These are phyloP conservation scores for Triticum timopheevii DNA, from an alignment of 176 grass and related monocot species.

Conservation along the genomic window DNA sequence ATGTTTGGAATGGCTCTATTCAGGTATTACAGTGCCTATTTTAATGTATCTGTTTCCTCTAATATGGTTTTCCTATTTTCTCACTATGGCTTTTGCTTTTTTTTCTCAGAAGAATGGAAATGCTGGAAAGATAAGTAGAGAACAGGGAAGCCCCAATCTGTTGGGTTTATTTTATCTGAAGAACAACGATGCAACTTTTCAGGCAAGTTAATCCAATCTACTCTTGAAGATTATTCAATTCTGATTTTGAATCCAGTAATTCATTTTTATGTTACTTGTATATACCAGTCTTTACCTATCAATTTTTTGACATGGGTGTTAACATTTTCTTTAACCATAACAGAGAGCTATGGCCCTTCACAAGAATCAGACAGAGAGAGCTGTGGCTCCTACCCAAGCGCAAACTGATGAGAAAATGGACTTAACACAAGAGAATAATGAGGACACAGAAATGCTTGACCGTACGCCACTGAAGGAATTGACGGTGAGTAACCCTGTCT, in stretches of 20 bases:
- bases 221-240: slow-evolving; percentile 10
- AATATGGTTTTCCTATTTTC: slow-evolving; percentile 33
- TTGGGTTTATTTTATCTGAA: slow-evolving; percentile 60
- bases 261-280: not conserved
- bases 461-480: slow-evolving; percentile 3
- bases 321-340: slow-evolving; percentile 18
- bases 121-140: slow-evolving; percentile 35
- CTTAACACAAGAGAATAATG: slow-evolving; percentile 19
- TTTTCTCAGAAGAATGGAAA: slow-evolving; percentile 38
- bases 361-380: slow-evolving; percentile 54
- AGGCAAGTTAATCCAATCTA: slow-evolving; percentile 46
- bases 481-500: slow-evolving; percentile 24
- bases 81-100: slow-evolving; percentile 17
- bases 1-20: slow-evolving; percentile 33
- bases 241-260: not conserved
- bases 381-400: slow-evolving; percentile 1
- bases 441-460: slow-evolving; percentile 26
- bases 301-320: not conserved
- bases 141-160: slow-evolving; percentile 39
- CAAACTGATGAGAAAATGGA: slow-evolving; percentile 41
- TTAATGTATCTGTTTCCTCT: not conserved
- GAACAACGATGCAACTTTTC: slow-evolving; percentile 54
- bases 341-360: slow-evolving; percentile 88
- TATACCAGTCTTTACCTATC: slow-evolving; percentile 15
- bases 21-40: slow-evolving; percentile 36